Conservation (phyloP, 345 rosid species). For the Camelina neglecta region DNA sequence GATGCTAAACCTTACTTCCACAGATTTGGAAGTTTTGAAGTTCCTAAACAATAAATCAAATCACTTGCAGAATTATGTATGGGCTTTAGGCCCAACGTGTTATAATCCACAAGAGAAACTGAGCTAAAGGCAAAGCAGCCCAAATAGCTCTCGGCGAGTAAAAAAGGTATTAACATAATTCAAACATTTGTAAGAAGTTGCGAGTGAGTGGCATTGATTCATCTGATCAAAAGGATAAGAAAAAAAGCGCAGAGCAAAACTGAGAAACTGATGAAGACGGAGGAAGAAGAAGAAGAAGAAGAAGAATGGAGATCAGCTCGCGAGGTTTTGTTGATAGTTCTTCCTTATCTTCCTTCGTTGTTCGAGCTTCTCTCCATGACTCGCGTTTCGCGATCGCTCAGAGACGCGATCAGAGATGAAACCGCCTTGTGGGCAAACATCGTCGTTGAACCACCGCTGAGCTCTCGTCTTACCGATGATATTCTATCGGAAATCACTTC, state of each 20-base stretch:
- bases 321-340: conserved; percentile 60
- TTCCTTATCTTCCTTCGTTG: conserved; percentile 62
- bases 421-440: conserved; percentile 62
- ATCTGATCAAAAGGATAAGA: conserved; percentile 28
- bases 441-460: conserved; percentile 52
- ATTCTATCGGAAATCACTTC: conserved; percentile 52
- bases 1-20: too few relatives aligned
- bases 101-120: not conserved
- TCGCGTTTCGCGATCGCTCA: conserved; percentile 54
- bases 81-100: not conserved
- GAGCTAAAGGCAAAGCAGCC: conserved; percentile 1
- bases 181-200: not conserved
- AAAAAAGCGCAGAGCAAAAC: not conserved
- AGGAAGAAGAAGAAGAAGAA: conserved; percentile 18
- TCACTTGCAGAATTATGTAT: too few relatives aligned
- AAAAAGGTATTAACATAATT: not conserved
- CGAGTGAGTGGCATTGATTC: conserved; percentile 37
- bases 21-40: too few relatives aligned
- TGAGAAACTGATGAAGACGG: not conserved
- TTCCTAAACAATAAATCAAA: too few relatives aligned
- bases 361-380: conserved; percentile 62
- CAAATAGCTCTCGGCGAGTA: not conserved
- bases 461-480: conserved; percentile 55
- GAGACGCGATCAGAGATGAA: conserved; percentile 58
- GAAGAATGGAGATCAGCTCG: conserved; percentile 52